Conservation (phyloP, 2,329 filamentous ascomycete species). For the Paraphaeosphaeria sporulosa region DNA sequence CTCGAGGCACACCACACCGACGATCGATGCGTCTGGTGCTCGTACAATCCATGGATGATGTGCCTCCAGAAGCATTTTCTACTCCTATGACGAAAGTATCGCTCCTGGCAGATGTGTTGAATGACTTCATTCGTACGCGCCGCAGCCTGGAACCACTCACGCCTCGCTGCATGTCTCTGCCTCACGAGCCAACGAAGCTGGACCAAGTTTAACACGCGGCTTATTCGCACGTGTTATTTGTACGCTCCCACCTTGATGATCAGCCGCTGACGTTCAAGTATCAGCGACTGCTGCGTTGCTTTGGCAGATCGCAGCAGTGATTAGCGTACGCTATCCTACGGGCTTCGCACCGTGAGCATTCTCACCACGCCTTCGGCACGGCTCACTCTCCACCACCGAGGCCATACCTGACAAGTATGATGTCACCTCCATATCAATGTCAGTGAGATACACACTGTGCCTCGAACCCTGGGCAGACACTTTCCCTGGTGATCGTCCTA, state of each 20-base stretch:
- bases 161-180: conserved; percentile 1
- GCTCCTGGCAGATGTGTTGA: not conserved
- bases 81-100: conserved; percentile 1
- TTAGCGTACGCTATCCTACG: not conserved
- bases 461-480: not conserved
- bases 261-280: not conserved
- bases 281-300: not conserved
- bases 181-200: not conserved
- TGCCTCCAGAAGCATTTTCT: not conserved
- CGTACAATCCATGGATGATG: not conserved
- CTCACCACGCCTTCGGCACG: not conserved
- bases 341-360: not conserved
- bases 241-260: not conserved
- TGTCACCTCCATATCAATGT: not conserved
- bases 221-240: not conserved
- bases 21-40: not conserved
- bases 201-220: not conserved
- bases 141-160: not conserved
- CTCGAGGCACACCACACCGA: not conserved
- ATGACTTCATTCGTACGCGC: not conserved
- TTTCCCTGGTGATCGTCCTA: not conserved
- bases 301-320: not conserved
- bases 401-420: not conserved
- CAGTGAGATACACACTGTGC: not conserved
- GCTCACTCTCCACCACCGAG: not conserved